Evolutionary conservation across 352 stramenopile species (phyloP).

Genomic region (Phytophthora nicotianae): DNA sequence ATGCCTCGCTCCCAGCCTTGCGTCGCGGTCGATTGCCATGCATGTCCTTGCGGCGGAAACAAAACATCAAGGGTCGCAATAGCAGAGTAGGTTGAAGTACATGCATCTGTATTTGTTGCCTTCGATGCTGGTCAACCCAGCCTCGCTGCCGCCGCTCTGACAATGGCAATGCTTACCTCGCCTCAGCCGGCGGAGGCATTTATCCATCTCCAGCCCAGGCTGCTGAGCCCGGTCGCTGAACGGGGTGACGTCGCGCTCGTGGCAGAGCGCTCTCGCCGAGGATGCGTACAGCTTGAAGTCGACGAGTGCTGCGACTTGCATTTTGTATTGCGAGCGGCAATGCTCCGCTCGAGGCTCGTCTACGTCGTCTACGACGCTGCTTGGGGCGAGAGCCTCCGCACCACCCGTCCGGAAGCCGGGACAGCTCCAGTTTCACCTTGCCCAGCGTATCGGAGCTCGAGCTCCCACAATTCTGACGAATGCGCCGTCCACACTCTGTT

Average conservation of each 20-base stretch:
- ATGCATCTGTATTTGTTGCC: slow-evolving; percentile 5
- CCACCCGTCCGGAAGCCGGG: slow-evolving; percentile 10
- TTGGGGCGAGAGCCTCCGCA: slow-evolving; percentile 15
- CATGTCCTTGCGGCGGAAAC: slow-evolving; percentile 13
- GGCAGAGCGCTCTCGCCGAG: slow-evolving; percentile 9
- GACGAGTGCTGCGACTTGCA: slow-evolving; percentile 6
- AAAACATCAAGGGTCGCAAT: slow-evolving; percentile 8
- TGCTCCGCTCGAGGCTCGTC: neutral
- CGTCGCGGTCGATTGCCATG: slow-evolving; percentile 11
- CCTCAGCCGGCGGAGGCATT: neutral
- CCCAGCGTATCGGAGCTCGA: neutral
- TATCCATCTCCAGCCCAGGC: neutral
- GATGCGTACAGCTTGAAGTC: slow-evolving; percentile 22
- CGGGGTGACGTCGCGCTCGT: slow-evolving; percentile 28
- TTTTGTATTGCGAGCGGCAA: slow-evolving; percentile 1
- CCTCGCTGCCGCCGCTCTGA: neutral
- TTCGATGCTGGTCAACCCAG: slow-evolving; percentile 1
- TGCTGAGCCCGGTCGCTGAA: slow-evolving; percentile 3
- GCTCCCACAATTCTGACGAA: slow-evolving; percentile 2
- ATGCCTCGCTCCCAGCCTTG: slow-evolving; percentile 9
- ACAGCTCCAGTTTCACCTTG: slow-evolving; percentile 6
- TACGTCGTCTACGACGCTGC: slow-evolving; percentile 12
- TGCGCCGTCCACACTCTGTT: slow-evolving; percentile 11
- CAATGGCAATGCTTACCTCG: slow-evolving; percentile 9
- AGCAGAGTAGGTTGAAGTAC: slow-evolving; percentile 15